Percentiles rank a stretch among this genome's conserved stretches.
These are phyloP conservation scores for Macrolepiota fuliginosa DNA, from an alignment of 768 basidiomycete species.

Conservation along the genomic window DNA sequence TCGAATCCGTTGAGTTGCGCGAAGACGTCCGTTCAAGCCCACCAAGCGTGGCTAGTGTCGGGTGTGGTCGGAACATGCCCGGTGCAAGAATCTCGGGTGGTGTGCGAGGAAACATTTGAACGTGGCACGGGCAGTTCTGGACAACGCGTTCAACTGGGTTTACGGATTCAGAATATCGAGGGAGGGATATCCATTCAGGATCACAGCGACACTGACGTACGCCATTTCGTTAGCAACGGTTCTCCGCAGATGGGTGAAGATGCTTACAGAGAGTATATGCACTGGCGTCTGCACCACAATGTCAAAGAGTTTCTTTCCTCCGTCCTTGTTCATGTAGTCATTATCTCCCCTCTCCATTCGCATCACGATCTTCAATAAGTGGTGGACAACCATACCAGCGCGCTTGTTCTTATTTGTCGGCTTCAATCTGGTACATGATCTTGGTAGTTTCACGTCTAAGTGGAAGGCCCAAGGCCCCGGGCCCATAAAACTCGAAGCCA, in stretches of 20 bases:
- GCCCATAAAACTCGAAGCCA: conserved; percentile 62
- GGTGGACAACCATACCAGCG: conserved; percentile 72
- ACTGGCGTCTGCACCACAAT: conserved; percentile 85
- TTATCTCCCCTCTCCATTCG: conserved; percentile 84
- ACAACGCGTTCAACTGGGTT: conserved; percentile 30
- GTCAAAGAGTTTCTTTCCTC: conserved; percentile 81
- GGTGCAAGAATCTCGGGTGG: conserved; percentile 1
- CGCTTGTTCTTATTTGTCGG: conserved; percentile 79
- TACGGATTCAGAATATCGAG: conserved; percentile 62
- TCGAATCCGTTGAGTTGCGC: conserved; percentile 33
- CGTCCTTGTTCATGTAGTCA: conserved; percentile 57
- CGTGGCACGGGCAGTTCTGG: conserved; percentile 48
- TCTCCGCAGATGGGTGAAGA: not conserved
- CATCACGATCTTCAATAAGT: conserved; percentile 78
- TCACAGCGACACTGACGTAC: conserved; percentile 70
- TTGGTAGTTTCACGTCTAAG: conserved; percentile 65
- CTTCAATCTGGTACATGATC: conserved; percentile 56
- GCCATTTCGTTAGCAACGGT: not conserved
- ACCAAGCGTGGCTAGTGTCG: not conserved
- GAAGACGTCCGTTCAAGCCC: conserved; percentile 29
- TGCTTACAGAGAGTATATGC: conserved; percentile 80
- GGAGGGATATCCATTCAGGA: conserved; percentile 75
- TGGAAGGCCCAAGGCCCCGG: conserved; percentile 88
- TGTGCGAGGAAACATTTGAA: conserved; percentile 15
- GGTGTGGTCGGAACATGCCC: conserved; percentile 12